Conservation (phyloP, 2,329 filamentous ascomycete genomes). For the Cladosporium velox region DNA sequence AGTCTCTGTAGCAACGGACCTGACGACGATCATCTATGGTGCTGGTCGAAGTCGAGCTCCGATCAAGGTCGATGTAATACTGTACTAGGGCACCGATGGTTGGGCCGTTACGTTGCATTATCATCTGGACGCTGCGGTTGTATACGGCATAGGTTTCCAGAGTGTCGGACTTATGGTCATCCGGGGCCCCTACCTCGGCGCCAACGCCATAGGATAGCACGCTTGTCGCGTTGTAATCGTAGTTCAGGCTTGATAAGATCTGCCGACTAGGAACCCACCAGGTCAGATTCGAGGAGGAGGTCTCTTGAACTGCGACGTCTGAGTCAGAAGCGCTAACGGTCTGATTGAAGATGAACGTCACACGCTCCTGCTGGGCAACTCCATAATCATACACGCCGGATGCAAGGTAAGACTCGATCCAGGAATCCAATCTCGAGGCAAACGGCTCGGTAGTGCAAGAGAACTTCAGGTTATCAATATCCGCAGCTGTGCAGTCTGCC, state of each 20-base stretch:
- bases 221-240: too few species aligned
- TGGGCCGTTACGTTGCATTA: slow-evolving; percentile 25
- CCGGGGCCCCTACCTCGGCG: too few species aligned
- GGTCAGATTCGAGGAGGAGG: background rate
- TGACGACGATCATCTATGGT: slow-evolving; percentile 13
- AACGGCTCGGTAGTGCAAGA: slow-evolving; percentile 16
- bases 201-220: too few species aligned
- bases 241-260: slow-evolving; percentile 25
- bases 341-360: slow-evolving; percentile 1
- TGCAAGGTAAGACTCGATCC: slow-evolving; percentile 17
- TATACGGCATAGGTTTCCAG: slow-evolving; percentile 17
- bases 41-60: slow-evolving; percentile 13
- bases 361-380: background rate
- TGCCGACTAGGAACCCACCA: slow-evolving; percentile 32
- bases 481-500: background rate
- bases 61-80: background rate
- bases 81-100: slow-evolving; percentile 24
- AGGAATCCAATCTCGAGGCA: slow-evolving; percentile 20
- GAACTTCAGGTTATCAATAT: slow-evolving; percentile 12
- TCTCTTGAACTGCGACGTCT: background rate
- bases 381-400: background rate
- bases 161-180: too few species aligned
- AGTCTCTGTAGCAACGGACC: slow-evolving; percentile 24
- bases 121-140: slow-evolving; percentile 24
- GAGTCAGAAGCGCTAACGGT: slow-evolving; percentile 12